These are phyloP conservation scores for Cladosporium austrohemisphaericum DNA, from an alignment of 2,329 filamentous ascomycete genomes.

Conservation along the genomic window DNA sequence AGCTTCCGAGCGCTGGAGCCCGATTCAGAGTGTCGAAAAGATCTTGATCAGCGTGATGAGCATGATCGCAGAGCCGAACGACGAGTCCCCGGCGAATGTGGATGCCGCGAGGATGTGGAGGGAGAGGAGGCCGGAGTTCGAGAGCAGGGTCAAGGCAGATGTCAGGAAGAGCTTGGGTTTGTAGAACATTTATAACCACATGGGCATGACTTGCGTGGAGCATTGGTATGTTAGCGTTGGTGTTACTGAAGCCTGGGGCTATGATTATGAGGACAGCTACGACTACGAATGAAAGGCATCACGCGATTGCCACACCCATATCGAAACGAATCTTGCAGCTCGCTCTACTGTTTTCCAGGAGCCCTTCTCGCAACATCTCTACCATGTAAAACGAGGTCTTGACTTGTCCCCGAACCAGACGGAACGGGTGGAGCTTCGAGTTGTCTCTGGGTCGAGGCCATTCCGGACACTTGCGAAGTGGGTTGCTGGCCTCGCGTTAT, in stretches of 20 bases:
- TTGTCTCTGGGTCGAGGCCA: background rate
- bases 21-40: constrained; percentile 96
- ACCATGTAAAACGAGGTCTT: constrained; percentile 3
- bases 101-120: constrained; percentile 97
- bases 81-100: constrained; percentile 93
- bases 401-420: background rate
- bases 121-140: constrained; percentile 77
- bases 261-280: background rate
- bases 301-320: background rate
- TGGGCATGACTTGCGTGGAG: background rate
- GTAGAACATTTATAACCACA: too few species aligned
- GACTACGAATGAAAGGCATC: background rate
- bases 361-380: background rate
- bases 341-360: background rate
- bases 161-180: constrained; percentile 76
- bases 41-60: constrained; percentile 96
- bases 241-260: background rate
- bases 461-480: background rate
- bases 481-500: too few species aligned
- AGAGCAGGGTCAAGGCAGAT: constrained; percentile 76
- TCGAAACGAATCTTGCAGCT: background rate
- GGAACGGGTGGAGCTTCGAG: background rate
- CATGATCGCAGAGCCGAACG: constrained; percentile 96
- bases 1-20: constrained; percentile 91
- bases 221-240: constrained; percentile 9